Evolutionary conservation across 2,329 filamentous ascomycete species (phyloP), one percentile per base, ranked within the genome.

Genomic region (Mariannaea sp.): DNA sequence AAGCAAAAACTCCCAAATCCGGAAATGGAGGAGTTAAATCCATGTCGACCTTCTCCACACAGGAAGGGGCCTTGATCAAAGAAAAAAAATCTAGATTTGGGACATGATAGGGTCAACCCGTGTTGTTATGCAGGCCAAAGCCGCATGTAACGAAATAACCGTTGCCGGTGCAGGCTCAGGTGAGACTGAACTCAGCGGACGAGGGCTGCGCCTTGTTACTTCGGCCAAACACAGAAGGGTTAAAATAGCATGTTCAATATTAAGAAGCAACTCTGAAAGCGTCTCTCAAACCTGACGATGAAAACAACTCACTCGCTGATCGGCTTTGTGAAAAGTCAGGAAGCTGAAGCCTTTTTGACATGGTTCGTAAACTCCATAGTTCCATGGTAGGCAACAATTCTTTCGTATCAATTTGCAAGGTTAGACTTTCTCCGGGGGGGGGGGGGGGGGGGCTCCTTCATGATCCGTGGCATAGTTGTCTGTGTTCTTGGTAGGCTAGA

Each of bases 121-220:
- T n/a, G n/a, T n/a, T n/a, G 29, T 17, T 10, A 38, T 38, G 36
- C 40, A 30, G 32, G 32, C 24, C 38, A 43, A 29, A 29, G 38
- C 42, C 43, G 19, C 32, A 30, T 38, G 20, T 13, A 40, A 39
- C 44, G 27, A 39, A 53, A 53, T 30, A 26, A 26, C 24, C 39
- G 32, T 16, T 43, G 38, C 24, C n/a, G n/a, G n/a, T 53, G 49
- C 44, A 48, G 35, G 44, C 50, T 40, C 44, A 53, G 32, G 43
- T 24, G 27, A 52, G 42, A 32, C 35, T 41, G 40, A 45, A 40
- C 20, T 30, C 43, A n/a, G 16, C 30, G 8, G 44, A 39, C 44
- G 30, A 47, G 27, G 30, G 41, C 22, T 24, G 22, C 22, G 22
- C 22, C 5, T 24, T 24, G 22, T 24, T 8, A n/a, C n/a, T n/a